Conservation (phyloP, 83 land plant genomes). For the Larix sibirica region DNA sequence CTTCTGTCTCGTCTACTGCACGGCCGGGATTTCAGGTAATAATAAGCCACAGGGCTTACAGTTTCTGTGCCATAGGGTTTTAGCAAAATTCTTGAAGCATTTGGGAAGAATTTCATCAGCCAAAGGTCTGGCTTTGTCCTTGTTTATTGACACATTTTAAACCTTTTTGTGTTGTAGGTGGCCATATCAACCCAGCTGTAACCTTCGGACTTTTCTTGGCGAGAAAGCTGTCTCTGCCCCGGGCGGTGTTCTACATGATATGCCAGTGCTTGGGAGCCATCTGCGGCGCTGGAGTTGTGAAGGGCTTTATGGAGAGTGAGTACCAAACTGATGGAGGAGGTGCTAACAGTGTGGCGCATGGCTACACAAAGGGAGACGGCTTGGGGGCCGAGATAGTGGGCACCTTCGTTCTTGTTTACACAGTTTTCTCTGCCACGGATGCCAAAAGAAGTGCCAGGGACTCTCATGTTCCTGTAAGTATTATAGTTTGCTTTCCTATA, state of each 20-base stretch:
- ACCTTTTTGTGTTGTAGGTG: slow-evolving; percentile 17
- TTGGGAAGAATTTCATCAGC: too few species aligned
- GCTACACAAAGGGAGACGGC: slow-evolving; percentile 29
- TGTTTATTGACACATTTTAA: too few species aligned
- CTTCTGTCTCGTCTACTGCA: slow-evolving; percentile 54
- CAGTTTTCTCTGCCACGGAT: slow-evolving; percentile 29
- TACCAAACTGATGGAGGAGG: slow-evolving; percentile 16
- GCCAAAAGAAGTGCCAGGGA: slow-evolving; percentile 62
- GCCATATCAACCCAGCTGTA: slow-evolving; percentile 21
- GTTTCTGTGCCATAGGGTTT: too few species aligned
- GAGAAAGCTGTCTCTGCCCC: slow-evolving; percentile 46
- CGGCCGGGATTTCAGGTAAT: slow-evolving; percentile 42
- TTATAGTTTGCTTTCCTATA: too few species aligned
- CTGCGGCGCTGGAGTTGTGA: slow-evolving; percentile 15
- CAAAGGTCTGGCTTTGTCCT: too few species aligned
- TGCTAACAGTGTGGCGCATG: slow-evolving; percentile 20
- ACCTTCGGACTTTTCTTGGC: slow-evolving; percentile 34
- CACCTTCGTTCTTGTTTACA: slow-evolving; percentile 16
- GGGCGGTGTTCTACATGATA: slow-evolving; percentile 24
- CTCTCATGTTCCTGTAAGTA: slow-evolving; percentile 50
- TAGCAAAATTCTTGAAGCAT: too few species aligned
- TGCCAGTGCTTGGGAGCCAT: slow-evolving; percentile 29
- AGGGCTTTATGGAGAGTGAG: slow-evolving; percentile 8
- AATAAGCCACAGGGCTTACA: too few species aligned
- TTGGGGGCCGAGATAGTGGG: slow-evolving; percentile 16